Conservation (phyloP, 208 protist species). For the Jaenimonas drosophilae region DNA sequence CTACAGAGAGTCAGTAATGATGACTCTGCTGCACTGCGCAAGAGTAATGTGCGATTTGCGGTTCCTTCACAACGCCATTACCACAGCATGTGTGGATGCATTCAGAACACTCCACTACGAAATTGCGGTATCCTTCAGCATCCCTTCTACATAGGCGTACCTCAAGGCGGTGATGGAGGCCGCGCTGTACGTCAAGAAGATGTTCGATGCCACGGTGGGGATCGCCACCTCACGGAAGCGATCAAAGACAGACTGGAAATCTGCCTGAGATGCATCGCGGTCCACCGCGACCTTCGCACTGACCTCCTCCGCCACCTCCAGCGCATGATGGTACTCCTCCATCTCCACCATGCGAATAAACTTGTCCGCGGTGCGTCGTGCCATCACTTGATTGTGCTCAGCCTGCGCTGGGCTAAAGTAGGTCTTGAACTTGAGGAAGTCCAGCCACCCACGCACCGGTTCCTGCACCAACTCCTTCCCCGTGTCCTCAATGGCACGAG, state of each 20-base stretch:
- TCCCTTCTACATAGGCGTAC: slow-evolving; percentile 64
- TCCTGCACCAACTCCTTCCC: slow-evolving; percentile 38
- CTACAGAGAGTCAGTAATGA: no score
- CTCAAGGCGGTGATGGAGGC: slow-evolving; percentile 60
- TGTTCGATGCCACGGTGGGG: slow-evolving; percentile 53
- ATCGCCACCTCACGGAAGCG: slow-evolving; percentile 43
- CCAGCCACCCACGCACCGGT: slow-evolving; percentile 60
- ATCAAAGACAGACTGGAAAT: slow-evolving; percentile 35
- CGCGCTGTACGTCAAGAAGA: slow-evolving; percentile 51
- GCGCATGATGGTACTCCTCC: slow-evolving; percentile 46
- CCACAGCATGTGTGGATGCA: no score
- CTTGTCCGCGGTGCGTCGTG: slow-evolving; percentile 20
- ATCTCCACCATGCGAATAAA: slow-evolving; percentile 55
- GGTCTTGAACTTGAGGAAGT: slow-evolving; percentile 77
- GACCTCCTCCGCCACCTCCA: slow-evolving; percentile 51
- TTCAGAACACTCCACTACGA: no score
- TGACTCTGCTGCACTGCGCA: no score
- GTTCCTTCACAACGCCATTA: no score
- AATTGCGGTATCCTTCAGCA: slow-evolving; percentile 48
- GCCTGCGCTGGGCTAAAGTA: slow-evolving; percentile 58
- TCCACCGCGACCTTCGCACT: slow-evolving; percentile 21
- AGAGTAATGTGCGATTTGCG: no score
- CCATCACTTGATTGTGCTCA: slow-evolving; percentile 31
- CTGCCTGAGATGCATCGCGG: slow-evolving; percentile 20
- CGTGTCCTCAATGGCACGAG: slow-evolving; percentile 67